Conservation (phyloP, 371 early-diverging fungal species). For the Mucor ambiguus region DNA sequence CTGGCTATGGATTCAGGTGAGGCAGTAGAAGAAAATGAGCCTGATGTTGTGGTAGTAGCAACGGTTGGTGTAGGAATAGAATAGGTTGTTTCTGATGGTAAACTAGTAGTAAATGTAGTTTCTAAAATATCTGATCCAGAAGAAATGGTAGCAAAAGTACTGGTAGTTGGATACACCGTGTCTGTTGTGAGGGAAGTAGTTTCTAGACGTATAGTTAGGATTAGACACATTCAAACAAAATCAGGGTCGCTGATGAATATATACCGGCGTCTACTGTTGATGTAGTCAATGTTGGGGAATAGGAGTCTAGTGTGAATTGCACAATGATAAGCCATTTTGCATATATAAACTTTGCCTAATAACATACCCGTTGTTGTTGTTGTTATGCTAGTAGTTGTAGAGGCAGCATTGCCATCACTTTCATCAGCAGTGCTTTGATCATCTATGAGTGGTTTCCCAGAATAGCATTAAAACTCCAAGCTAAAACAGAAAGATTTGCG, state of each 20-base stretch:
- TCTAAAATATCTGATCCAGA: background rate
- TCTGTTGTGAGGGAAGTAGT: background rate
- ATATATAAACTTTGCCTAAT: no score
- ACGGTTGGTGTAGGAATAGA: background rate
- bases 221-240: background rate
- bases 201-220: background rate
- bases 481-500: background rate
- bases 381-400: background rate
- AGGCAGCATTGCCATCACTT: background rate
- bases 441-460: background rate
- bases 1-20: background rate
- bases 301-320: background rate
- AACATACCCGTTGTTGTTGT: no score
- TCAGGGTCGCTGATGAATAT: background rate
- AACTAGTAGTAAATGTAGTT: background rate
- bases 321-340: background rate
- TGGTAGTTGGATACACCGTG: background rate
- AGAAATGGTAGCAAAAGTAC: background rate
- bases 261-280: background rate
- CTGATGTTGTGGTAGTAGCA: background rate
- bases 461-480: background rate
- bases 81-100: background rate
- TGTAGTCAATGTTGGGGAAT: background rate
- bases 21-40: background rate
- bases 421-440: background rate